Percentiles rank a stretch among this genome's conserved stretches.
These are phyloP conservation scores for Smittium culicis DNA, from an alignment of 371 early-diverging fungal species.

Conservation along the genomic window DNA sequence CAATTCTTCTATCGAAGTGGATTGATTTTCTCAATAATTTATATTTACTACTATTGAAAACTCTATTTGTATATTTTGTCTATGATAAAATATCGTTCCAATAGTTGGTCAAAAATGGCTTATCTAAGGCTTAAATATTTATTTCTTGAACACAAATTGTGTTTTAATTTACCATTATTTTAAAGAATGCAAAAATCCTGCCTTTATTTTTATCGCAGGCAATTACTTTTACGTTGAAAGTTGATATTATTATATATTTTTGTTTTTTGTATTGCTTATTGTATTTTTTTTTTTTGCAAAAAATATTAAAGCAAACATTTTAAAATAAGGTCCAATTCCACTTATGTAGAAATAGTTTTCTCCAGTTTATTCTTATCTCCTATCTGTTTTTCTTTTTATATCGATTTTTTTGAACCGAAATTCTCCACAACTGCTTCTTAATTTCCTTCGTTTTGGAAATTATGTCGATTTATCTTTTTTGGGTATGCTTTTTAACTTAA, in stretches of 20 bases:
- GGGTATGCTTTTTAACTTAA: not conserved
- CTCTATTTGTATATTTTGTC: too few species aligned
- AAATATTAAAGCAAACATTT: not conserved
- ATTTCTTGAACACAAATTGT: not conserved
- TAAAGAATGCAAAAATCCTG: not conserved
- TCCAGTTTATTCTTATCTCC: not conserved
- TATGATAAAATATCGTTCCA: too few species aligned
- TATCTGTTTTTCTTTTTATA: not conserved
- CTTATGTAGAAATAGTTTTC: not conserved
- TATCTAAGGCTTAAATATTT: not conserved
- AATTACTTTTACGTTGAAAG: not conserved
- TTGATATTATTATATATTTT: not conserved
- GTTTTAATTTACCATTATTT: not conserved
- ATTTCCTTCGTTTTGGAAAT: not conserved
- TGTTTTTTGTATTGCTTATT: not conserved
- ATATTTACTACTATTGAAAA: too few species aligned
- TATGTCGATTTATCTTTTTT: not conserved
- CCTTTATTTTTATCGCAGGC: not conserved
- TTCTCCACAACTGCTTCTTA: not conserved
- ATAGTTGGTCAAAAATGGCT: not conserved
- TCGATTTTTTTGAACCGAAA: not conserved
- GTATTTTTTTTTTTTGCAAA: not conserved
- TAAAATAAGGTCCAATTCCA: not conserved
- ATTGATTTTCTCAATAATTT: too few species aligned
- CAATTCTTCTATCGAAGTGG: not conserved